Evolutionary conservation across 2,329 filamentous ascomycete genomes (phyloP), one percentile per base, ranked within the genome.

Genomic region (Chaetomium strumarium): DNA sequence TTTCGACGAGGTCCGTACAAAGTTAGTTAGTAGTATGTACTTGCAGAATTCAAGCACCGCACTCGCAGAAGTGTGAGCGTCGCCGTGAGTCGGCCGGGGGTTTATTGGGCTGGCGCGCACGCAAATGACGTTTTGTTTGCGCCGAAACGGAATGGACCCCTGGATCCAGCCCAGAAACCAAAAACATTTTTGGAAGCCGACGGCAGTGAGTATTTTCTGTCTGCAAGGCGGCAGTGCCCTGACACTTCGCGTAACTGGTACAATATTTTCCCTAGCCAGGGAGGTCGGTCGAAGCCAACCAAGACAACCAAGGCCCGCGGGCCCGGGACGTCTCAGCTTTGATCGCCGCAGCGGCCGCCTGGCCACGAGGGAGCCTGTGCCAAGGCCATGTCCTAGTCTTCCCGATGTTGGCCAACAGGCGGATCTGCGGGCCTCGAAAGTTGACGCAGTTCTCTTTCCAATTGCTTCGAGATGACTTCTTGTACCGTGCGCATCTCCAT

Each of bases 241-340:
- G 24, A 4, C 24, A 24, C 24, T 24, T 24, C 24, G 24, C 24
- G 24, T 7, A 24, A 7, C 24, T 7, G 4, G 4, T 24, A 24
- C 24, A 24, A 24, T 24, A 24, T 4, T 4, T 24, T 24, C 24
- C 24, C 4, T 24, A 24, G 24, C n/a, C n/a, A n/a, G n/a, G n/a
- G n/a, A n/a, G n/a, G n/a, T n/a, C n/a, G n/a, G n/a, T 24, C 24
- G 24, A 24, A 24, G 24, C 24, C 24, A 24, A 4, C 40, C 43
- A 31, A 37, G 31, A 12, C 41, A 41, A n/a, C 24, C 24, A 24
- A 7, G 7, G 24, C 24, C n/a, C 24, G 45, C 42, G 36, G 8
- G 34, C 51, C 20, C 19, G n/a, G 24, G 42, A 31, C 24, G 52
- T 46, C 52, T 50, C 52, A 54, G 13, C 42, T 42, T 39, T 14